Evolutionary conservation across 495 filamentous ascomycete species (phyloP).

Genomic region (Jackrogersella minutella): DNA sequence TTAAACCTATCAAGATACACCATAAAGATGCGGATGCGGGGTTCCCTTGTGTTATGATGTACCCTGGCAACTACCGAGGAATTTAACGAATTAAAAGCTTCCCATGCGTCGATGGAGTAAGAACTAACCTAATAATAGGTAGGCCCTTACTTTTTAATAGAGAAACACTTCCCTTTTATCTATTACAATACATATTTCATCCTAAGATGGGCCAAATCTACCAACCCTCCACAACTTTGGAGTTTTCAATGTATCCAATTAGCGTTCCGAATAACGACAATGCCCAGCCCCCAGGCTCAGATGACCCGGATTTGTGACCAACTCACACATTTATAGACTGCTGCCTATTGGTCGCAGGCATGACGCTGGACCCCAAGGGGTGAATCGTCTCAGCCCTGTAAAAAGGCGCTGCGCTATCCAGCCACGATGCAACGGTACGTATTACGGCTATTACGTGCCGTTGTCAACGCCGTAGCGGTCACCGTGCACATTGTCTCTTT

Average conservation of each 20-base stretch:
- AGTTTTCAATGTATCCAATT: background rate
- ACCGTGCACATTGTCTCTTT: constrained; percentile 9
- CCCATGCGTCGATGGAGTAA: background rate
- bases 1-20: no score
- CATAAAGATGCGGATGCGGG: no score
- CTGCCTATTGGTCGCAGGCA: constrained; percentile 22
- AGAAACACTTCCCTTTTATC: background rate
- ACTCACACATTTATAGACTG: constrained; percentile 4
- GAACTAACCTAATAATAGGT: background rate
- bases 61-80: background rate
- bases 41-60: background rate
- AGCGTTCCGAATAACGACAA: background rate
- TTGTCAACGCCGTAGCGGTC: constrained; percentile 15
- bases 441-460: constrained; percentile 5
- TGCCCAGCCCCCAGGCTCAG: constrained; percentile 6
- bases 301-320: constrained; percentile 32
- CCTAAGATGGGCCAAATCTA: no score
- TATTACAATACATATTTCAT: background rate
- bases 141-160: background rate
- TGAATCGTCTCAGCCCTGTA: constrained; percentile 31
- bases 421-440: constrained; percentile 34
- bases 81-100: background rate
- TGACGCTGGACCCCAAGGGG: constrained; percentile 12
- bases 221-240: background rate
- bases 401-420: constrained; percentile 16